phyloP scores from a whole-genome alignment of 2,329 filamentous ascomycete genomes.

The Thelonectria blattea region DNA sequence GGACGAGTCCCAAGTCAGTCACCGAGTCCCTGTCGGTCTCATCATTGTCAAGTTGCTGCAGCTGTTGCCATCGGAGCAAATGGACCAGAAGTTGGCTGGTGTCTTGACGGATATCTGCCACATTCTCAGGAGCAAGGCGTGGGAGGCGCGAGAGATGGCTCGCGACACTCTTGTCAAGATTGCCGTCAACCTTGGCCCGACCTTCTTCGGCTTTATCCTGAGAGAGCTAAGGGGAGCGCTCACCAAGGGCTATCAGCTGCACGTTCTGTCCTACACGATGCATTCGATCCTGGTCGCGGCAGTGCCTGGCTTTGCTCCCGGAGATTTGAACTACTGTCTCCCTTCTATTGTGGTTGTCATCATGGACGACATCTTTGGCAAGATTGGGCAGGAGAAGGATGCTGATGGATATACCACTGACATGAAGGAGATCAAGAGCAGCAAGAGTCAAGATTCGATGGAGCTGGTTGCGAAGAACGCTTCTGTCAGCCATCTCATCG shows the following conservation, averaged over 20 bases:
- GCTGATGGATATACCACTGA: constrained; percentile 93
- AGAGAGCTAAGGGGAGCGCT: constrained; percentile 87
- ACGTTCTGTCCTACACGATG: constrained; percentile 93
- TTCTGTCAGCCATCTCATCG: constrained; percentile 74
- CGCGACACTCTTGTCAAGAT: constrained; percentile 88
- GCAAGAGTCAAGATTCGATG: constrained; percentile 98
- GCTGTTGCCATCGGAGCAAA: constrained; percentile 74
- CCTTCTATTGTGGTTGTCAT: constrained; percentile 79
- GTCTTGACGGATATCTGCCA: constrained; percentile 92
- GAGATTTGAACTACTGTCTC: constrained; percentile 89
- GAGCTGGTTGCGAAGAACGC: constrained; percentile 86
- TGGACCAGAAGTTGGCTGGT: constrained; percentile 77
- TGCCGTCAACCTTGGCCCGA: constrained; percentile 77
- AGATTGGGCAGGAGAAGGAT: constrained; percentile 93
- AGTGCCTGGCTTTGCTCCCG: constrained; percentile 74
- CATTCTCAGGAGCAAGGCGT: constrained; percentile 86
- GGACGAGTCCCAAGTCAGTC: constrained; percentile 91
- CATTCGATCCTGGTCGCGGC: constrained; percentile 85
- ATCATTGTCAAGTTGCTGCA: constrained; percentile 88
- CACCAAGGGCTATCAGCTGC: constrained; percentile 86
- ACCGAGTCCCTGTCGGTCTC: constrained; percentile 87
- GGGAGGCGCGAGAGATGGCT: constrained; percentile 89
- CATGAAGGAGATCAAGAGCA: constrained; percentile 98
- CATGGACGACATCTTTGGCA: constrained; percentile 97
- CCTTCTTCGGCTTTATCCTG: constrained; percentile 89